Conservation (phyloP, 345 rosid genomes). For the Citrus hindsii region DNA sequence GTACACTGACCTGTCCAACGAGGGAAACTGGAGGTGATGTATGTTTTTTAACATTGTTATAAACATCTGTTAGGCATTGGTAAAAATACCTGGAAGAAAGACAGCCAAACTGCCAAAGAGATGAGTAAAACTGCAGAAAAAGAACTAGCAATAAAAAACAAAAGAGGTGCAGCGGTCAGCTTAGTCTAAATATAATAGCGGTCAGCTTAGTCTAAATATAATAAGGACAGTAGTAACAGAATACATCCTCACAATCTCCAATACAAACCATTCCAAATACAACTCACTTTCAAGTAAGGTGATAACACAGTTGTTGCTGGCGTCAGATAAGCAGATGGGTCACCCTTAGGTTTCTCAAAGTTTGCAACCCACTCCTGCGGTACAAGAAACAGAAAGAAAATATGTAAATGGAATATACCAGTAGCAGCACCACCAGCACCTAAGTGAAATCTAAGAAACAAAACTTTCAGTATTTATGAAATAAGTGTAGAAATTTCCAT, state of each 20-base stretch:
- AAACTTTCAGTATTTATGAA: background rate
- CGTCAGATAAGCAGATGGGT: slow-evolving; percentile 76
- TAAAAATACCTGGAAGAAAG: slow-evolving; percentile 94
- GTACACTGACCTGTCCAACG: slow-evolving; percentile 70
- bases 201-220: background rate
- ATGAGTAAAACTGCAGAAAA: slow-evolving; percentile 9
- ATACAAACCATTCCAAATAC: background rate
- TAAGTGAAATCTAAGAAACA: background rate
- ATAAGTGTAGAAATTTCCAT: background rate
- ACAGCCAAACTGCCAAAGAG: slow-evolving; percentile 83
- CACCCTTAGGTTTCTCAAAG: slow-evolving; percentile 97
- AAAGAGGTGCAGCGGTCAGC: background rate
- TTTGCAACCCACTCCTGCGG: slow-evolving; percentile 87
- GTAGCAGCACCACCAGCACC: background rate
- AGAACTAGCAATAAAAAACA: background rate
- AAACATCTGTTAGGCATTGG: slow-evolving; percentile 65
- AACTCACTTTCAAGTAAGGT: slow-evolving; percentile 90
- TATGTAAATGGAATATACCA: background rate
- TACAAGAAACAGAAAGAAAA: background rate
- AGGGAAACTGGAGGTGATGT: slow-evolving; percentile 94
- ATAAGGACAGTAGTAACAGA: background rate
- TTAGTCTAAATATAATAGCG: background rate
- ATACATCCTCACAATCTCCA: background rate
- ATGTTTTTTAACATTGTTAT: slow-evolving; percentile 62
- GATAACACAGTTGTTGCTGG: slow-evolving; percentile 92